These are phyloP conservation scores for Endothia cerciana DNA, from an alignment of 2,329 filamentous ascomycete species.

Conservation along the genomic window DNA sequence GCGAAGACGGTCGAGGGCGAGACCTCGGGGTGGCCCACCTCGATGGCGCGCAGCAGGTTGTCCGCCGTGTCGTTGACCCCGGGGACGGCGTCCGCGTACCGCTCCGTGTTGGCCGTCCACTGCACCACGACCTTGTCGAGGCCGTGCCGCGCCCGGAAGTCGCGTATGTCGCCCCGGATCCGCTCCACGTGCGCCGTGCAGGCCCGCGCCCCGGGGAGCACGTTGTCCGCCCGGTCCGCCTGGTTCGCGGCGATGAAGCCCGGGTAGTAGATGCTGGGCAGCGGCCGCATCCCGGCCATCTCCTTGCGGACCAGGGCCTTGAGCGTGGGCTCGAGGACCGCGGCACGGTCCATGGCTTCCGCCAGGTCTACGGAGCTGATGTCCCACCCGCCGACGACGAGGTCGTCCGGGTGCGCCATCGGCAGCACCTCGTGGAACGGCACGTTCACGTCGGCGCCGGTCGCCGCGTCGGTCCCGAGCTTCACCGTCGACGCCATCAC, in stretches of 20 bases:
- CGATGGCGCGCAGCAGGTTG: conserved; percentile 87
- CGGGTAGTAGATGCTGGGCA: conserved; percentile 97
- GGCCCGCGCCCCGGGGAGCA: conserved; percentile 82
- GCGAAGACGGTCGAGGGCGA: conserved; percentile 95
- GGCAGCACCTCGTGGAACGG: conserved; percentile 93
- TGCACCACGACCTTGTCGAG: conserved; percentile 96
- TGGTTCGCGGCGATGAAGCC: conserved; percentile 99
- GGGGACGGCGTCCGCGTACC: conserved; percentile 83
- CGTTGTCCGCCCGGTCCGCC: conserved; percentile 92
- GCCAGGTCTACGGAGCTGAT: conserved; percentile 91
- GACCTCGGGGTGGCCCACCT: conserved; percentile 86
- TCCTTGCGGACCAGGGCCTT: conserved; percentile 91
- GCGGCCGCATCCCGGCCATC: conserved; percentile 84
- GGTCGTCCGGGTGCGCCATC: conserved; percentile 96
- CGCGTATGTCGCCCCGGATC: conserved; percentile 87
- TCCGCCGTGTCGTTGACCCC: conserved; percentile 97
- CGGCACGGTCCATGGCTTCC: conserved; percentile 91
- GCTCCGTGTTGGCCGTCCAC: conserved; percentile 99
- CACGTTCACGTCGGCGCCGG: conserved; percentile 89
- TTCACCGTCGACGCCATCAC: conserved; percentile 98
- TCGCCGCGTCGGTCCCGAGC: conserved; percentile 84
- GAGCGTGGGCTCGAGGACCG: conserved; percentile 92
- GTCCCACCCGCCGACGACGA: conserved; percentile 96
- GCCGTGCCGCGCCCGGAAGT: conserved; percentile 84
- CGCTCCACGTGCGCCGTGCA: conserved; percentile 87